Conservation (phyloP, 1,139 yeast species). For the Pneumocystis carinii region DNA sequence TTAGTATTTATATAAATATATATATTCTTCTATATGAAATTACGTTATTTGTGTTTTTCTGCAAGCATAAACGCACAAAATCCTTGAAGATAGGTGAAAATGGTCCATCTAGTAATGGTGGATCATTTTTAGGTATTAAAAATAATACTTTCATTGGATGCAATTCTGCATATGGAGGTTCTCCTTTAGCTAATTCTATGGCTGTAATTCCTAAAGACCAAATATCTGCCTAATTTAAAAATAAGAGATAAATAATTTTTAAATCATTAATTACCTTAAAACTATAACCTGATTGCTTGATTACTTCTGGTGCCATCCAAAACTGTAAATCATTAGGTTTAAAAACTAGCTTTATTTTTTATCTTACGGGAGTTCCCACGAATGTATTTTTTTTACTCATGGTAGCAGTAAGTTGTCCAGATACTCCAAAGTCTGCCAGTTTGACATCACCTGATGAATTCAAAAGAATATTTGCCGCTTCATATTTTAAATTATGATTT, state of each 20-base stretch:
- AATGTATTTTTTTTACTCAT: slow-evolving; percentile 49
- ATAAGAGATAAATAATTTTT: background rate
- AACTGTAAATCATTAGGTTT: slow-evolving; percentile 22
- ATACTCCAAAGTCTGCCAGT: slow-evolving; percentile 77
- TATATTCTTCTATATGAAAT: background rate
- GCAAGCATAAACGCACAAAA: slow-evolving; percentile 45
- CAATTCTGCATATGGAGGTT: slow-evolving; percentile 52
- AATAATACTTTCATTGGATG: slow-evolving; percentile 66
- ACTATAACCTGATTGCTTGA: slow-evolving; percentile 38
- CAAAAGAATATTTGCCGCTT: slow-evolving; percentile 59
- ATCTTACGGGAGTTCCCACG: slow-evolving; percentile 57
- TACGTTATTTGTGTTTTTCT: slow-evolving; percentile 36
- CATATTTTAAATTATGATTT: background rate
- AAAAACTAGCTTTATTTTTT: background rate
- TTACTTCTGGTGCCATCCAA: slow-evolving; percentile 92
- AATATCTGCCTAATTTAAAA: slow-evolving; percentile 43
- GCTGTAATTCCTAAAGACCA: slow-evolving; percentile 83
- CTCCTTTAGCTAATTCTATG: slow-evolving; percentile 57
- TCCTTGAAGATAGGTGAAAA: slow-evolving; percentile 41
- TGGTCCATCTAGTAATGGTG: slow-evolving; percentile 43
- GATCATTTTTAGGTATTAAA: slow-evolving; percentile 51
- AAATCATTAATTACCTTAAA: slow-evolving; percentile 26
- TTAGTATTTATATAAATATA: background rate
- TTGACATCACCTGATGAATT: slow-evolving; percentile 50
- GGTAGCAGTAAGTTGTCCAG: slow-evolving; percentile 59